phyloP scores from a whole-genome alignment of 2,329 filamentous ascomycete genomes.

The Penicillium brevicompactum region DNA sequence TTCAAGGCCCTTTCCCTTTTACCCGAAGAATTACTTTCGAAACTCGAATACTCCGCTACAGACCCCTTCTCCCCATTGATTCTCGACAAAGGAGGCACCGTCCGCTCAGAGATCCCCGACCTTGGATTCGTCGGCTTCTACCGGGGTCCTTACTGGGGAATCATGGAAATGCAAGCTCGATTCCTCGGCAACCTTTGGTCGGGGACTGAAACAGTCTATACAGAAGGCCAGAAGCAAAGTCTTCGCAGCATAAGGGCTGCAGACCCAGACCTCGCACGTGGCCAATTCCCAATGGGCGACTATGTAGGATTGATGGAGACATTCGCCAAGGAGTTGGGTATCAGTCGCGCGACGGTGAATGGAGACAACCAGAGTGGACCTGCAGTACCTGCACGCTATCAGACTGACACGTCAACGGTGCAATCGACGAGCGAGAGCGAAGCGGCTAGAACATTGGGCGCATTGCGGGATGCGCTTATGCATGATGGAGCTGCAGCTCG shows the following conservation, averaged over 20 bases:
- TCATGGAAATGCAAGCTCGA: conserved; percentile 83
- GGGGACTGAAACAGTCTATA: conserved; percentile 18
- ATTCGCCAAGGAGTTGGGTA: conserved; percentile 61
- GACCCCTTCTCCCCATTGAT: conserved; percentile 64
- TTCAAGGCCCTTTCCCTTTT: conserved; percentile 67
- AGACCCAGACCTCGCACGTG: conserved; percentile 35
- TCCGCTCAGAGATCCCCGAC: conserved; percentile 61
- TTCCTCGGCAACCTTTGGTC: conserved; percentile 66
- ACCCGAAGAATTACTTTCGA: conserved; percentile 55
- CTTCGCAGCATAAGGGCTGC: conserved; percentile 26
- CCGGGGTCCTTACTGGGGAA: conserved; percentile 80
- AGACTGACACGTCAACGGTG: conserved; percentile 24
- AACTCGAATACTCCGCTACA: conserved; percentile 59
- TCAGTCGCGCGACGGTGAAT: conserved; percentile 48
- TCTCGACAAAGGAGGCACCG: conserved; percentile 67
- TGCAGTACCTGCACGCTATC: conserved; percentile 60
- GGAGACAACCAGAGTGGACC: conserved; percentile 38
- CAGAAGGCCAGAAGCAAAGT: conserved; percentile 24
- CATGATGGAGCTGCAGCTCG: conserved; percentile 46
- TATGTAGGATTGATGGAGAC: conserved; percentile 76
- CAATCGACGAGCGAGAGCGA: conserved; percentile 11
- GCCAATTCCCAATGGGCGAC: conserved; percentile 82
- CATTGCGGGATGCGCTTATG: conserved; percentile 43
- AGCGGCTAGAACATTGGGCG: conserved; percentile 50
- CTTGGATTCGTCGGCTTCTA: conserved; percentile 84